Evolutionary conservation across 768 basidiomycete species (phyloP).

Genomic region (Boletus sp.): DNA sequence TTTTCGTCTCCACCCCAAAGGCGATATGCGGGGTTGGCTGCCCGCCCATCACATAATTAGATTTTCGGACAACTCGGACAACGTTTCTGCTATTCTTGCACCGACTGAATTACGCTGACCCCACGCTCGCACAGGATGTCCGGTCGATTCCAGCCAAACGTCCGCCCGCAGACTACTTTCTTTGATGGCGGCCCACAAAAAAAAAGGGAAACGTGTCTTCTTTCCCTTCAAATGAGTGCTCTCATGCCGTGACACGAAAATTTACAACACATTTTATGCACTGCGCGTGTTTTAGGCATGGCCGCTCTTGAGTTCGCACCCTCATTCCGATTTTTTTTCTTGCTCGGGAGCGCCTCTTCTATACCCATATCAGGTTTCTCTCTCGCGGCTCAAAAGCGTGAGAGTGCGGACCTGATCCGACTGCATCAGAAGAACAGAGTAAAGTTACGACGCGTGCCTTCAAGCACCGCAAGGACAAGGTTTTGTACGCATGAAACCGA

Average conservation of each 20-base stretch:
- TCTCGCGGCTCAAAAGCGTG: slow-evolving; percentile 18
- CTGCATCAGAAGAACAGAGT: slow-evolving; percentile 15
- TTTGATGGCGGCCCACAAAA: slow-evolving; percentile 39
- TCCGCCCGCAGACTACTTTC: slow-evolving; percentile 84
- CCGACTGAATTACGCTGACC: background rate
- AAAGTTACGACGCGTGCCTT: slow-evolving; percentile 22
- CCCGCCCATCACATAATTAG: slow-evolving; percentile 3
- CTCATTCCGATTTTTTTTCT: slow-evolving; percentile 14
- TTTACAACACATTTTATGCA: slow-evolving; percentile 10
- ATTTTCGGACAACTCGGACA: slow-evolving; percentile 1
- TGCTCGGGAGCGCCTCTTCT: slow-evolving; percentile 22
- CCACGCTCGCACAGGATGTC: slow-evolving; percentile 53
- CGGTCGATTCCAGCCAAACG: slow-evolving; percentile 79
- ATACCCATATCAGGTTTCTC: slow-evolving; percentile 6
- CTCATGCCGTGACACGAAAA: slow-evolving; percentile 18
- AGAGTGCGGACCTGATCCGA: slow-evolving; percentile 12
- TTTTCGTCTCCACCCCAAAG: slow-evolving; percentile 13
- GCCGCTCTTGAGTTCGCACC: slow-evolving; percentile 17
- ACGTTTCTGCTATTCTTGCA: background rate
- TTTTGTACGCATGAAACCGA: slow-evolving; percentile 13
- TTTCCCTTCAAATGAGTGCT: slow-evolving; percentile 15
- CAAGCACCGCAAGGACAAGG: slow-evolving; percentile 32
- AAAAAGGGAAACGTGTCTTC: slow-evolving; percentile 8
- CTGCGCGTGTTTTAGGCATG: slow-evolving; percentile 30
- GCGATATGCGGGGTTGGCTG: slow-evolving; percentile 27